Evolutionary conservation across 305 asterid species (phyloP), one percentile per base, ranked within the genome.

Genomic region (Solanum hybrid): DNA sequence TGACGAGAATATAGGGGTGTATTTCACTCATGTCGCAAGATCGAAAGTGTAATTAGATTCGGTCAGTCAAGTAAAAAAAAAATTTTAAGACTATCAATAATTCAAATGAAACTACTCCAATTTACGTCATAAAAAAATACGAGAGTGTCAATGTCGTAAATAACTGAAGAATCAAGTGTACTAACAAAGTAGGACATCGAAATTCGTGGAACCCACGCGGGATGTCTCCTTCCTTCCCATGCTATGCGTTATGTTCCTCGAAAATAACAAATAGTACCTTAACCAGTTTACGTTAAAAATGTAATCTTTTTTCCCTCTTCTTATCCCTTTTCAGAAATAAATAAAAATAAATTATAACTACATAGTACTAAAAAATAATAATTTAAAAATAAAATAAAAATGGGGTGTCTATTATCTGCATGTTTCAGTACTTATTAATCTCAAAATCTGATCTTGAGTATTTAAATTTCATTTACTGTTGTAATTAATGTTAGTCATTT

Each of bases 181-280:
- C 84, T 5, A 35, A 9, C 74, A 24, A 89, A 35, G 0, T 20
- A 14, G 2, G 1, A 87, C 92, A 95, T 93, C 90, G 93, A 90
- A 90, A 75, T 86, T 61, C 81, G 93, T 33, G 93, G 93, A 20
- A 24, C 95, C 93, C 93, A 94, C 92, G 92, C 88, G 92, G 89
- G 78, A 36, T 88, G 46, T 73, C 86, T 39, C 42, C 40, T 3
- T 78, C 20, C n/a, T 81, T 76, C 51, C 89, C 93, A 92, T 90
- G 92, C 92, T 57, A 87, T 69, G 37, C 20, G 42, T 42, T 88
- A 40, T 92, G 92, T 91, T 91, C 94, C 94, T 92, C 64, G 94
- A 92, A 92, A 91, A 76, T 90, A 90, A 88, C 95, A 94, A 91
- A 89, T 3, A 31, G n/a, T 29, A 29, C 76, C 88, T 85, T 31